A percentile compares a stretch with the other conserved stretches of the same genome.
phyloP scores from a whole-genome alignment of 1,284 basidiomycete genomes.

The Hymenochaete sp. region DNA sequence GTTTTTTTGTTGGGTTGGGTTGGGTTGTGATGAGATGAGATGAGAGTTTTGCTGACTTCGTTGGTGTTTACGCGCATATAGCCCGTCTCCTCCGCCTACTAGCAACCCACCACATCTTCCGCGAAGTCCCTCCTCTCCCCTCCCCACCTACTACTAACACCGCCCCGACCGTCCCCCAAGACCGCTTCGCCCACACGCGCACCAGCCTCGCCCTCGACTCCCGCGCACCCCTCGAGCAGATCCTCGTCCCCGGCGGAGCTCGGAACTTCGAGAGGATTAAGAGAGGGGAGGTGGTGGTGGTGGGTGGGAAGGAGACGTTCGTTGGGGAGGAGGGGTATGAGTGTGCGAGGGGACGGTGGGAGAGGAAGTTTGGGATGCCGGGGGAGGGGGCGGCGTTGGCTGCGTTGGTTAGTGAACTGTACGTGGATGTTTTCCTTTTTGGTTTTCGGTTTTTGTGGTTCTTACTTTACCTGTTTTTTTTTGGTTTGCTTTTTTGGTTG shows the following conservation, averaged over 20 bases:
- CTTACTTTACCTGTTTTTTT: too few species aligned
- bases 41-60: too few species aligned
- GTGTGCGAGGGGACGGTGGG: background rate
- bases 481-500: slow-evolving; percentile 5
- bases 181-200: slow-evolving; percentile 29
- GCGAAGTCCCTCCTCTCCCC: slow-evolving; percentile 27
- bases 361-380: slow-evolving; percentile 8
- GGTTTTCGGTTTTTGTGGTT: background rate
- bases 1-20: background rate
- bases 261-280: background rate
- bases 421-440: background rate
- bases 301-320: background rate
- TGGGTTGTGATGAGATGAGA: too few species aligned
- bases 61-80: too few species aligned
- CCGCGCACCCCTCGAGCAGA: slow-evolving; percentile 18
- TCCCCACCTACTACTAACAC: too few species aligned
- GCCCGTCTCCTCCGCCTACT: slow-evolving; percentile 29
- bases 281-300: background rate
- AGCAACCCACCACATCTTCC: slow-evolving; percentile 29
- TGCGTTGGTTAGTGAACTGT: slow-evolving; percentile 13
- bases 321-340: background rate
- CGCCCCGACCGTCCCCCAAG: too few species aligned
- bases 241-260: background rate
- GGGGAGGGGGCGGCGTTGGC: slow-evolving; percentile 10
- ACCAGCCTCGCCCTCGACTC: slow-evolving; percentile 27